phyloP scores from a whole-genome alignment of 495 filamentous ascomycete species.

The Saxispiralis lemnorum region DNA sequence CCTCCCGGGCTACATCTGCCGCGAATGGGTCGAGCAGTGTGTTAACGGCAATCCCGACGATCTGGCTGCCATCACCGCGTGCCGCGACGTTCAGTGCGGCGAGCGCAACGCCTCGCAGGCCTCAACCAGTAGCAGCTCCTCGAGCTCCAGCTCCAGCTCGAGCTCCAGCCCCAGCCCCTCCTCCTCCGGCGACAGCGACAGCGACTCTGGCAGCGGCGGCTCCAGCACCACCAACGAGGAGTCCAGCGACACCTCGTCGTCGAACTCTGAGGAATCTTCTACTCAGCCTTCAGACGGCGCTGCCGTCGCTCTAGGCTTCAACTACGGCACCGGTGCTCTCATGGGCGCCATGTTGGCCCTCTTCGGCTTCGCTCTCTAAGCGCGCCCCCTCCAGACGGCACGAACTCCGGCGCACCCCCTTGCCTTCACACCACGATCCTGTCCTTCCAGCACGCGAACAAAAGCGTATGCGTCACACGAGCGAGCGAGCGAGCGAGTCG shows the following conservation, averaged over 20 bases:
- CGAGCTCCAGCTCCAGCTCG: constrained; percentile 8
- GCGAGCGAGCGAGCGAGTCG: no score
- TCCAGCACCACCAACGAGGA: constrained; percentile 2
- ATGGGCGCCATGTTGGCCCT: constrained; percentile 31
- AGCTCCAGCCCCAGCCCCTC: constrained; percentile 10
- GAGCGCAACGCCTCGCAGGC: constrained; percentile 29
- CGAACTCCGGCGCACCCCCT: no score
- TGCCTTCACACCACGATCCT: no score
- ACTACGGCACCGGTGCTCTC: constrained; percentile 34
- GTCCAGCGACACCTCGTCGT: constrained; percentile 8
- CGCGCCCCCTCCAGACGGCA: no score
- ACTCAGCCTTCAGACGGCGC: constrained; percentile 26
- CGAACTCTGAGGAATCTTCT: constrained; percentile 12
- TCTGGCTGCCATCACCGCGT: constrained; percentile 28
- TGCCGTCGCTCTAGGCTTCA: constrained; percentile 23
- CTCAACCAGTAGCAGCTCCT: constrained; percentile 10
- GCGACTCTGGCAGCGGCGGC: background rate
- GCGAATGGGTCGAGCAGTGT: constrained; percentile 33
- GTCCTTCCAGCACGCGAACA: no score
- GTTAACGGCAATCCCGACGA: constrained; percentile 30
- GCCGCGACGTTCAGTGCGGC: constrained; percentile 30
- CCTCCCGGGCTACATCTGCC: constrained; percentile 41
- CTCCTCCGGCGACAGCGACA: constrained; percentile 3
- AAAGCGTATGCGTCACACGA: no score
- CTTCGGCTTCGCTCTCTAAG: constrained; percentile 34